Conservation (phyloP, 2,329 filamentous ascomycete genomes). For the Fusarium sp. region DNA sequence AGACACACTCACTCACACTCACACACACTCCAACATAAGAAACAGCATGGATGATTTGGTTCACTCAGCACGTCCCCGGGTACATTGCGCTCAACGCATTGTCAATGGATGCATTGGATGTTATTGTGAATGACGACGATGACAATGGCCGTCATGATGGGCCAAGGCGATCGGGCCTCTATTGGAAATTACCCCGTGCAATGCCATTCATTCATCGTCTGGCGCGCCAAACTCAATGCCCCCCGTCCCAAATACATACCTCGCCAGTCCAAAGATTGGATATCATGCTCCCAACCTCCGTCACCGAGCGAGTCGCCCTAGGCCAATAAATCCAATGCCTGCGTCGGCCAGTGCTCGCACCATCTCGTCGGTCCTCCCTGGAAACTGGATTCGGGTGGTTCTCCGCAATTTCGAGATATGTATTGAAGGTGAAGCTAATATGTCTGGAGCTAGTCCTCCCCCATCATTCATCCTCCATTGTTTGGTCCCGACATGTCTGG, state of each 20-base stretch:
- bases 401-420: conserved; percentile 21
- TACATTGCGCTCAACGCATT: conserved; percentile 9
- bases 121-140: conserved; percentile 1
- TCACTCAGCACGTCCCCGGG: background rate
- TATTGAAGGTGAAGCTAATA: background rate
- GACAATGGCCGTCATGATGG: background rate
- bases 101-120: conserved; percentile 2
- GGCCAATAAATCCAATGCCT: conserved; percentile 9
- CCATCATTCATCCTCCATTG: background rate
- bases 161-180: conserved; percentile 10
- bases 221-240: background rate
- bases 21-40: background rate
- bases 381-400: conserved; percentile 8
- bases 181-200: conserved; percentile 1
- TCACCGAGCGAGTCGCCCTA: conserved; percentile 4
- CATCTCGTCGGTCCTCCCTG: conserved; percentile 14
- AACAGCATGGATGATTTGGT: background rate
- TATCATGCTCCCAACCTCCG: conserved; percentile 25
- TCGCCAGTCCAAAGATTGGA: conserved; percentile 26
- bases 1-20: background rate
- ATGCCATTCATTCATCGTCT: background rate
- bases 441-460: conserved; percentile 26
- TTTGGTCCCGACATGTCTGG: conserved; percentile 16
- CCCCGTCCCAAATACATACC: conserved; percentile 9
- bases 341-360: conserved; percentile 27